A percentile compares a stretch with the other conserved stretches of the same genome.
phyloP scores from a whole-genome alignment of 768 basidiomycete genomes.

The Rhodocollybia butyracea region DNA sequence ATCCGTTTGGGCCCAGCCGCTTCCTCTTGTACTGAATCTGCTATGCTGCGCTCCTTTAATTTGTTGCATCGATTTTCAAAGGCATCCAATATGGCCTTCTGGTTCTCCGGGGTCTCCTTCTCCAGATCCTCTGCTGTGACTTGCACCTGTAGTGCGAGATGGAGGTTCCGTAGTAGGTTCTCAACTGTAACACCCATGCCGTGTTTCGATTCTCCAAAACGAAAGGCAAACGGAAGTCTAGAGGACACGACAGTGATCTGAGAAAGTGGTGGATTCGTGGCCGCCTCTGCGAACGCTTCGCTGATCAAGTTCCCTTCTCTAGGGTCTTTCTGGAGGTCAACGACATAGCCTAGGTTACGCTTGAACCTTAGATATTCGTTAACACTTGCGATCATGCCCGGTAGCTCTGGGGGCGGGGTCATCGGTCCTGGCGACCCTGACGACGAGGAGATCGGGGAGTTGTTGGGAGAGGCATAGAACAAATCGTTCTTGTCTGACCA shows the following conservation, averaged over 20 bases:
- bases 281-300: not conserved
- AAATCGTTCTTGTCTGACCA: not conserved
- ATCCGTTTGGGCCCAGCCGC: not conserved
- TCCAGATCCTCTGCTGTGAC: not conserved
- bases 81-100: not conserved
- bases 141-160: not conserved
- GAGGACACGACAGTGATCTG: not conserved
- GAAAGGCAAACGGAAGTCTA: not conserved
- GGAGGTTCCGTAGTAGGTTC: not conserved
- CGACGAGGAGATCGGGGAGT: not conserved
- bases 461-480: not conserved
- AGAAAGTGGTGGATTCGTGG: not conserved
- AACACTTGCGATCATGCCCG: not conserved
- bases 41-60: not conserved
- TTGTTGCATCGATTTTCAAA: not conserved
- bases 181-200: not conserved
- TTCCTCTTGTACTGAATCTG: not conserved
- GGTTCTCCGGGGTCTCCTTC: not conserved
- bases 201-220: not conserved
- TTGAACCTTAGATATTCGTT: not conserved
- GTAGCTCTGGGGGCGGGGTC: not conserved
- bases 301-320: not conserved
- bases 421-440: not conserved
- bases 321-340: not conserved
- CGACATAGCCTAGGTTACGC: not conserved